Percentiles rank a stretch among this genome's conserved stretches.
phyloP scores from a whole-genome alignment of 2,329 filamentous ascomycete genomes.

The Beauveria australis region DNA sequence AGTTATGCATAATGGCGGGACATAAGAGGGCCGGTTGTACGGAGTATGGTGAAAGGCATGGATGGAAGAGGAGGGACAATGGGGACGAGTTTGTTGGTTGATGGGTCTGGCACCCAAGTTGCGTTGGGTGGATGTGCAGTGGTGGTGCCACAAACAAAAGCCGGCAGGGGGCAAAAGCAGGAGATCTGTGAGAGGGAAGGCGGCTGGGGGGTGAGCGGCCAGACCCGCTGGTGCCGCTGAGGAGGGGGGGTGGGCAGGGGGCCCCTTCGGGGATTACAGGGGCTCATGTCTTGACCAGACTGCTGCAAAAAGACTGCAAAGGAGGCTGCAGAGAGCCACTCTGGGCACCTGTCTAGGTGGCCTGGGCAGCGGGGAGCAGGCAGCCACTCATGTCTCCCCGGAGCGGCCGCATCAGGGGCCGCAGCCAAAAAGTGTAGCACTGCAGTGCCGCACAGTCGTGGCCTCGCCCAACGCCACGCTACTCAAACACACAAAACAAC shows the following conservation, averaged over 20 bases:
- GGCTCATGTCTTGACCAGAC: background rate
- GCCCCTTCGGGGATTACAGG: background rate
- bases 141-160: background rate
- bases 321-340: no score
- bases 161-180: background rate
- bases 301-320: no score
- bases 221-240: background rate
- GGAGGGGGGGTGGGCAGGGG: background rate
- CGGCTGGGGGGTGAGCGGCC: background rate
- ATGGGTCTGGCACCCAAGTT: background rate
- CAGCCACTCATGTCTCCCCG: background rate
- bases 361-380: background rate
- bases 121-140: background rate
- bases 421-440: background rate
- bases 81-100: constrained; percentile 3
- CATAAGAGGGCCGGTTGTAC: background rate
- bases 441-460: background rate
- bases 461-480: background rate
- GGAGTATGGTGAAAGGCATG: background rate
- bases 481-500: no score
- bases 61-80: background rate
- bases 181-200: background rate
- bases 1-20: background rate
- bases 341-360: no score
- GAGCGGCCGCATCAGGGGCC: background rate